Evolutionary conservation across 495 filamentous ascomycete genomes (phyloP).

Genomic region (Talaromyces ruber): DNA sequence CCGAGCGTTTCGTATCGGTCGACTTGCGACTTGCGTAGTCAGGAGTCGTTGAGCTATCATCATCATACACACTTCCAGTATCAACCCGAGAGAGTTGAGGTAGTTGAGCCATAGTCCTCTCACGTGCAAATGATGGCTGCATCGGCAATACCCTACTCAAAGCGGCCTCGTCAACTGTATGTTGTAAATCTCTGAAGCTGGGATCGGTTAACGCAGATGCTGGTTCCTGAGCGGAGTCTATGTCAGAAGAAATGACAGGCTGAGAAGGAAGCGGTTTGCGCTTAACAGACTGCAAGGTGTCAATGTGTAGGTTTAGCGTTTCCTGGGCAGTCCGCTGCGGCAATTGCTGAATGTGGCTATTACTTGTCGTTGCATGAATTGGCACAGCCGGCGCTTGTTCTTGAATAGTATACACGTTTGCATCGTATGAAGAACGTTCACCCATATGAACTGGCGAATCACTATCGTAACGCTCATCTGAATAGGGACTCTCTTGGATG

Average conservation of each 20-base stretch:
- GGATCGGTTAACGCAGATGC: slow-evolving; percentile 25
- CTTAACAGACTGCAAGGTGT: slow-evolving; percentile 38
- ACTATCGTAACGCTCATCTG: neutral
- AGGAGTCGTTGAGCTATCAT: slow-evolving; percentile 38
- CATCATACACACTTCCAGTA: slow-evolving; percentile 42
- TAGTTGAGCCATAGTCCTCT: slow-evolving; percentile 10
- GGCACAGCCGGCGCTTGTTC: slow-evolving; percentile 3
- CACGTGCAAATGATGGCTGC: slow-evolving; percentile 25
- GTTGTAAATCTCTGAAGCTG: slow-evolving; percentile 55
- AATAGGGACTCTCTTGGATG: slow-evolving; percentile 9
- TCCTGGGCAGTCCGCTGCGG: slow-evolving; percentile 10
- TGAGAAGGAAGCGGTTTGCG: slow-evolving; percentile 58
- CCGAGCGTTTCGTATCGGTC: slow-evolving; percentile 48
- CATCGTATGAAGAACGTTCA: neutral
- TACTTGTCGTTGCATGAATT: neutral
- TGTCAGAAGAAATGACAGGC: slow-evolving; percentile 8
- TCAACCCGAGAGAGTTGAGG: slow-evolving; percentile 16
- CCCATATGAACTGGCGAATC: neutral
- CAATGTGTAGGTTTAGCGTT: slow-evolving; percentile 26
- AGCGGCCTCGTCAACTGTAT: slow-evolving; percentile 57
- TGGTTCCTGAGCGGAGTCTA: slow-evolving; percentile 3
- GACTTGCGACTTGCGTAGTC: slow-evolving; percentile 65
- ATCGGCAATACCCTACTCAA: slow-evolving; percentile 41
- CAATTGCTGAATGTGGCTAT: neutral
- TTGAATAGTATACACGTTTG: neutral